Evolutionary conservation across 148 eudicot genomes (phyloP).

Genomic region (Salicornia ramosissima): DNA sequence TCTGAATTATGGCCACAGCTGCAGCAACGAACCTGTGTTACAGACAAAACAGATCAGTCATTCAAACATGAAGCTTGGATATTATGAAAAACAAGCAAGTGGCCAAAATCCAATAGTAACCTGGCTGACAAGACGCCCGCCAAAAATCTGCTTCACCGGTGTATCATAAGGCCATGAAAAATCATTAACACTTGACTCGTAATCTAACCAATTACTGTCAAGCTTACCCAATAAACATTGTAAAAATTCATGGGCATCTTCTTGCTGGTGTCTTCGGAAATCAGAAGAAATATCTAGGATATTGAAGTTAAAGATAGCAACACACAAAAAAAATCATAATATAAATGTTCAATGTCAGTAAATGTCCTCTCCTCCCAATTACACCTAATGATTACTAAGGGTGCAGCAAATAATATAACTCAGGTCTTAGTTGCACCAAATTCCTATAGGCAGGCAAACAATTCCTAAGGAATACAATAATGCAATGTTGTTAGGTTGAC

Average conservation of each 20-base stretch:
- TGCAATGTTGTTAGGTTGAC: too few species aligned
- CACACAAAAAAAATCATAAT: not conserved
- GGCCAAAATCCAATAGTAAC: slow-evolving; percentile 29
- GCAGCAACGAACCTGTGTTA: slow-evolving; percentile 67
- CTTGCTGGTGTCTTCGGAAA: slow-evolving; percentile 74
- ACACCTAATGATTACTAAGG: too few species aligned
- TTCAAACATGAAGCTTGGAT: not conserved
- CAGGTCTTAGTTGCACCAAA: too few species aligned
- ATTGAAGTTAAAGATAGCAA: slow-evolving; percentile 50
- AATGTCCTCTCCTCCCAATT: not conserved
- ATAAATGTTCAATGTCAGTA: not conserved
- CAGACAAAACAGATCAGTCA: not conserved
- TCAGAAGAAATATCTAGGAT: slow-evolving; percentile 57
- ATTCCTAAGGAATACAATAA: too few species aligned
- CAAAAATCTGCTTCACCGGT: slow-evolving; percentile 71
- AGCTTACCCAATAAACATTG: slow-evolving; percentile 80
- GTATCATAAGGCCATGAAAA: slow-evolving; percentile 30
- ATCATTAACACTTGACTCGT: slow-evolving; percentile 22
- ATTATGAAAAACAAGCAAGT: not conserved
- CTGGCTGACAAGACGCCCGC: slow-evolving; percentile 87
- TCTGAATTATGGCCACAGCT: slow-evolving; percentile 73
- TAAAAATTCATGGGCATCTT: slow-evolving; percentile 93
- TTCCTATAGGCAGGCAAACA: too few species aligned
- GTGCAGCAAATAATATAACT: too few species aligned
- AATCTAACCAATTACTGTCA: slow-evolving; percentile 46